Percentiles rank a stretch among this genome's conserved stretches.
These are phyloP conservation scores for Tuber magnatum DNA, from an alignment of 495 filamentous ascomycete species.

Conservation along the genomic window DNA sequence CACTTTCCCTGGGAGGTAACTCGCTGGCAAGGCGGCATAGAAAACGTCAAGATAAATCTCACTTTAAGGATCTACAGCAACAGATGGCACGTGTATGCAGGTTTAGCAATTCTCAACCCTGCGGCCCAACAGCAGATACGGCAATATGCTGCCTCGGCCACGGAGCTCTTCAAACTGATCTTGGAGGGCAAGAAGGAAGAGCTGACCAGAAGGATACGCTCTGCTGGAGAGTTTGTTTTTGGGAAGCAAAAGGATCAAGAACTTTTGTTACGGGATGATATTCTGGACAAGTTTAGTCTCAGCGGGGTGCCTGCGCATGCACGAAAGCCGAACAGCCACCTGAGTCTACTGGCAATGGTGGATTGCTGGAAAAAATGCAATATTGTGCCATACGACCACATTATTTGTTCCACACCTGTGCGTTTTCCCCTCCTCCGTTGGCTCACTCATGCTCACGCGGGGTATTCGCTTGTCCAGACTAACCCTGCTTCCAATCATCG, in stretches of 20 bases:
- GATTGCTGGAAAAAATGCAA: constrained; percentile 92
- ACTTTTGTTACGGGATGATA: constrained; percentile 67
- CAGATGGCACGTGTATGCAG: constrained; percentile 99
- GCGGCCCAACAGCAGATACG: constrained; percentile 82
- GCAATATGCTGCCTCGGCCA: constrained; percentile 87
- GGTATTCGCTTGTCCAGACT: constrained; percentile 8
- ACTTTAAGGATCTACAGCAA: constrained; percentile 94
- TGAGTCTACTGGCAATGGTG: constrained; percentile 93
- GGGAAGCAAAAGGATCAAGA: constrained; percentile 53
- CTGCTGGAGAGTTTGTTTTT: constrained; percentile 76
- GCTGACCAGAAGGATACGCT: constrained; percentile 68
- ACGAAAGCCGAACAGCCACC: constrained; percentile 76
- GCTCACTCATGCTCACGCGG: neutral
- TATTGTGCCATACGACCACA: constrained; percentile 96
- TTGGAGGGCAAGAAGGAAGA: constrained; percentile 73
- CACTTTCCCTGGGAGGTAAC: constrained; percentile 94
- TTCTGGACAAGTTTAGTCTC: constrained; percentile 80
- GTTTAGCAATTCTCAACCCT: constrained; percentile 91
- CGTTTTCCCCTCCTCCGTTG: constrained; percentile 39
- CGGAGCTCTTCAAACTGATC: constrained; percentile 94
- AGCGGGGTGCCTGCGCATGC: constrained; percentile 54
- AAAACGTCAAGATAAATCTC: constrained; percentile 98
- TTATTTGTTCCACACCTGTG: constrained; percentile 95
- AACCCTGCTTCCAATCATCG: constrained; percentile 21
- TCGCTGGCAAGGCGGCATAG: constrained; percentile 91